Evolutionary conservation across 768 basidiomycete species (phyloP).

Genomic region (Chlorophyllum brunneum): DNA sequence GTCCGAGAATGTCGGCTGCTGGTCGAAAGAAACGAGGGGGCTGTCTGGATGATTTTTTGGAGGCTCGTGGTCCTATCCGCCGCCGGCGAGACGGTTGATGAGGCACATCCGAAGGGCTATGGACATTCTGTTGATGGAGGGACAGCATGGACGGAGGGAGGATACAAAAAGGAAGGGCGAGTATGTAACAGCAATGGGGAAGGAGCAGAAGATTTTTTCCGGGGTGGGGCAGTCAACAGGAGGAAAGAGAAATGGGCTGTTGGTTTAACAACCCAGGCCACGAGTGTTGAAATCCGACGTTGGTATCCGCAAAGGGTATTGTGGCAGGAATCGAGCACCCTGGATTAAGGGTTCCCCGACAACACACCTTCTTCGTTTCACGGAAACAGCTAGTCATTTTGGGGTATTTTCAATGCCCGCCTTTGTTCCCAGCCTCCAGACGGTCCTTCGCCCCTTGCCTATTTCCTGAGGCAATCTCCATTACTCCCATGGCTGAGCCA

Average conservation of each 20-base stretch:
- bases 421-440: not conserved
- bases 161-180: too few species aligned
- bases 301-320: not conserved
- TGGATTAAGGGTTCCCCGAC: constrained; percentile 6
- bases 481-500: not conserved
- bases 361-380: constrained; percentile 2
- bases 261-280: not conserved
- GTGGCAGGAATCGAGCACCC: not conserved
- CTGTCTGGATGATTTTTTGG: too few species aligned
- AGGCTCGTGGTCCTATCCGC: too few species aligned
- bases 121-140: too few species aligned
- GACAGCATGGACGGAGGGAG: not conserved
- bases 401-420: not conserved
- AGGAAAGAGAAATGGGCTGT: not conserved
- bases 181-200: too few species aligned
- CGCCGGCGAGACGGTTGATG: too few species aligned
- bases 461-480: not conserved
- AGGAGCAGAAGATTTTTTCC: not conserved
- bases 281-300: not conserved
- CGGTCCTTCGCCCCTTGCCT: not conserved
- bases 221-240: not conserved
- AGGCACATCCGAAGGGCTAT: too few species aligned
- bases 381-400: constrained; percentile 9
- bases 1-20: not conserved
- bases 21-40: not conserved